Evolutionary conservation across 2,329 filamentous ascomycete species (phyloP), one percentile per base, ranked within the genome.

Genomic region (Fusarium citri): DNA sequence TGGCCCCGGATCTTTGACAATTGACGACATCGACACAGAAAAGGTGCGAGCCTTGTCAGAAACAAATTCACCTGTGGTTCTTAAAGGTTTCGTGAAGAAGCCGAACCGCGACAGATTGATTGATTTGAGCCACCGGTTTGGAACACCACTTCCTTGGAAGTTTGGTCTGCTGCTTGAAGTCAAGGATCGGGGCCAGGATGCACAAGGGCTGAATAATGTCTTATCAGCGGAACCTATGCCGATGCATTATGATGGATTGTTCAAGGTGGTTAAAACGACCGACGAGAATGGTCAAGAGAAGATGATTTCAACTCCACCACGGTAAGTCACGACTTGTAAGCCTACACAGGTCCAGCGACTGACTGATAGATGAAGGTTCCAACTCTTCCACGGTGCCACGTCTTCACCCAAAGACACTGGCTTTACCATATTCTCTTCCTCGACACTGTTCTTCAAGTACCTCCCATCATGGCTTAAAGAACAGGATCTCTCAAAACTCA

Each of bases 181-280:
- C 41, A 85, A 85, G 64, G 85, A 87, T 64, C 78, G 78, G 3
- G 84, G 83, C 0, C 74, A 76, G 2, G 79, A 84, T 8, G 80
- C 81, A 1, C 76, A 79, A 14, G 80, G 83, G 1, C 75, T 83
- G 22, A 88, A 87, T 66, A 87, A 87, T 42, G 84, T 88, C 5
- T 78, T 86, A 3, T 86, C 84, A 0, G 80, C 82, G 3, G 85
- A 87, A 61, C 83, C 83, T 65, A 87, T 88, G 85, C 86, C 87
- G 0, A 86, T 87, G 74, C 86, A 88, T 67, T 88, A 83, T 40
- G 86, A 88, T 51, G 87, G 86, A 0, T 76, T 88, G 28, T 88
- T 88, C 79, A 88, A 87, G 71, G 84, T 85, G 0, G 79, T 80
- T 12, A 83, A 83, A 54, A 72, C 79, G 22, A 74, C 59, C 0